Base-by-base conservation (phyloP, 345 rosid genomes). In the Eucalyptus lansdowneana region DNA sequence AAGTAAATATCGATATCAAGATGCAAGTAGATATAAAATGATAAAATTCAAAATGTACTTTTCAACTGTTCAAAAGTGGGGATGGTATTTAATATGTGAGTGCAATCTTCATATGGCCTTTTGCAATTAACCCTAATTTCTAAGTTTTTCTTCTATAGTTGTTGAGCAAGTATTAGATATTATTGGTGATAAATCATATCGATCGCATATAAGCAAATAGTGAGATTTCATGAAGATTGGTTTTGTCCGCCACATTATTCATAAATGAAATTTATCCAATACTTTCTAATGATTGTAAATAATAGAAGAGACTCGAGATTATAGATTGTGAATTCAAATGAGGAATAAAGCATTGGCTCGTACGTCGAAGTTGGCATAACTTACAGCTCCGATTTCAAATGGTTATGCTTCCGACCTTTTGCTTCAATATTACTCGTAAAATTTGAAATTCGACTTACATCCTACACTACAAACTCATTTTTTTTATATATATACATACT, bases 321-420 rank as follows among this genome's bases (percentile, higher is more conserved):
- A 17, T 72, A 72, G 6, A 72, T 34, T 3, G 67, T 12, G n/a
- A 60, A 60, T 60, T 60, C 31, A 60, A 60, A 60, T 27, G 16
- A 0, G 4, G 0, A 34, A 69, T 16, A 69, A 69, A 17, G 0
- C 80, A 17, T 9, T 17, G 42, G 80, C 80, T 31, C 9, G 80
- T 0, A 16, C 6, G 2, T 69, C 3, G 2, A 72, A 34, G 40
- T 72, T 17, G 44, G 24, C 44, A 72, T 67, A 67, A 67, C 22
- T 67, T 34, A 67, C 0, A 34, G 2, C 40, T 67, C 7, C 21
- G 0, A n/a, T 31, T 67, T 8, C 22, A 16, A n/a, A 67, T 31
- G 80, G 80, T 17, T 34, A 34, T 0, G 4, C 44, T 69, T 34
- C 7, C 24, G 0, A 9, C 24, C 24, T 10, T 17, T 69, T 9